Evolutionary conservation across 306 rosid species (phyloP).

Genomic region (Cicer judaicum): DNA sequence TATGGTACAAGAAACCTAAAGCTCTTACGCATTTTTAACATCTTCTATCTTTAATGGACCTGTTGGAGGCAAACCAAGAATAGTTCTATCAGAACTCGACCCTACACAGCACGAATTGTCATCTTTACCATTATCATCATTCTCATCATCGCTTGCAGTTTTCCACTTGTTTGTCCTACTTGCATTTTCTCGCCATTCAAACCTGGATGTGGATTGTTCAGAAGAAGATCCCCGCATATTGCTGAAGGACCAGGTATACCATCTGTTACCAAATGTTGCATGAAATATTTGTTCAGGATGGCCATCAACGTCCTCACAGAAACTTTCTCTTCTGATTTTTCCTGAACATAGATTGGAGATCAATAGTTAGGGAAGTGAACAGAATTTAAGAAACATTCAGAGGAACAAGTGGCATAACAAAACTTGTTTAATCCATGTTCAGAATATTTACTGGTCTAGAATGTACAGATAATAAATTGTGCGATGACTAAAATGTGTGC

Average conservation of each 20-base stretch:
- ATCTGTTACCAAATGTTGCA: constrained; percentile 63
- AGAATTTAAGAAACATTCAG: constrained; percentile 22
- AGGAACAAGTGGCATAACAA: constrained; percentile 6
- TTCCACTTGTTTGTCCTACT: constrained; percentile 61
- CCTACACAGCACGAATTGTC: constrained; percentile 53
- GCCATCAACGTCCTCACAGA: constrained; percentile 53
- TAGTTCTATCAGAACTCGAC: constrained; percentile 65
- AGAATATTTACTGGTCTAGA: constrained; percentile 13
- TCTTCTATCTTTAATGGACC: constrained; percentile 87
- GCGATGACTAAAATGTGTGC: not conserved
- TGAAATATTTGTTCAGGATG: constrained; percentile 62
- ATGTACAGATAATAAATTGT: constrained; percentile 26
- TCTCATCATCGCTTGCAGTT: constrained; percentile 61
- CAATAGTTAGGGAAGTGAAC: constrained; percentile 34
- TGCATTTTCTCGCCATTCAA: constrained; percentile 69
- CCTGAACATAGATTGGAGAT: constrained; percentile 40
- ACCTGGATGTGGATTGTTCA: constrained; percentile 55
- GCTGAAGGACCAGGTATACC: constrained; percentile 67
- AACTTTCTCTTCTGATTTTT: constrained; percentile 54
- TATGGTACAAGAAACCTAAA: constrained; percentile 5
- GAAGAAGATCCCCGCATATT: constrained; percentile 48
- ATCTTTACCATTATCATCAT: constrained; percentile 51
- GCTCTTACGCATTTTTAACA: constrained; percentile 87
- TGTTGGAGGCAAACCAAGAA: constrained; percentile 78
- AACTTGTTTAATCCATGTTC: constrained; percentile 8